Evolutionary conservation across 2,329 filamentous ascomycete genomes (phyloP).

Genomic region (Remersonia thermophila): DNA sequence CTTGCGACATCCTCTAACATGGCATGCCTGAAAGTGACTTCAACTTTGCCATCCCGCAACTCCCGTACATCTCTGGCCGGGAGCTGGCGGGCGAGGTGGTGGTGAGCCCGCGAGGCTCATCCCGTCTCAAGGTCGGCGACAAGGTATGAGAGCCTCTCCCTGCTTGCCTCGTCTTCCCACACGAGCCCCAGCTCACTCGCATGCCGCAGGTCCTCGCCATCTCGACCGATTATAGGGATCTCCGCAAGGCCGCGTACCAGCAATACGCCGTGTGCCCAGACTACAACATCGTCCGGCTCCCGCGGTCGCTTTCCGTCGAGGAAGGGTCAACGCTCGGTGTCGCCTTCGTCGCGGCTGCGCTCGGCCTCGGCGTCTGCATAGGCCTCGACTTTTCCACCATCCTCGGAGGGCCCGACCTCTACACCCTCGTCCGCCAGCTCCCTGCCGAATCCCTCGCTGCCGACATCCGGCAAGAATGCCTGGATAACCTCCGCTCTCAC

Average conservation of each 20-base stretch:
- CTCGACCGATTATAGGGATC: conserved; percentile 62
- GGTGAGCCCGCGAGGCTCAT: conserved; percentile 27
- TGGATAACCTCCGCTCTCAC: conserved; percentile 36
- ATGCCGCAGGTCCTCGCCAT: conserved; percentile 41
- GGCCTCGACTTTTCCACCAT: conserved; percentile 50
- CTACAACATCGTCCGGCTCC: conserved; percentile 53
- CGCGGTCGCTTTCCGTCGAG: conserved; percentile 37
- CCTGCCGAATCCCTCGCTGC: conserved; percentile 36
- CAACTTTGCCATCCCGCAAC: conserved; percentile 54
- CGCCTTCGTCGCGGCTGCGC: conserved; percentile 55
- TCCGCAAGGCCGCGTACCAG: conserved; percentile 60
- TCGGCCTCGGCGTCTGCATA: conserved; percentile 57
- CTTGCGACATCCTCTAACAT: too few relatives aligned
- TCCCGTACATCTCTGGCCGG: conserved; percentile 58
- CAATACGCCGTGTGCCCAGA: conserved; percentile 53
- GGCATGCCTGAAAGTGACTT: conserved; percentile 41
- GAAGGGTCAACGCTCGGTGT: conserved; percentile 54
- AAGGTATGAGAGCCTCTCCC: conserved; percentile 26
- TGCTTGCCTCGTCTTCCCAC: too few relatives aligned
- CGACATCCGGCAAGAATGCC: conserved; percentile 52
- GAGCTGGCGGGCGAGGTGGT: conserved; percentile 57
- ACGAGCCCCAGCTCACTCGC: background rate
- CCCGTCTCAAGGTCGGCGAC: conserved; percentile 44
- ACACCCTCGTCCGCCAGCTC: conserved; percentile 35
- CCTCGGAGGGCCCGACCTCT: conserved; percentile 45